Conservation (phyloP, 352 stramenopile genomes). For the Nothophytophthora sp. region DNA sequence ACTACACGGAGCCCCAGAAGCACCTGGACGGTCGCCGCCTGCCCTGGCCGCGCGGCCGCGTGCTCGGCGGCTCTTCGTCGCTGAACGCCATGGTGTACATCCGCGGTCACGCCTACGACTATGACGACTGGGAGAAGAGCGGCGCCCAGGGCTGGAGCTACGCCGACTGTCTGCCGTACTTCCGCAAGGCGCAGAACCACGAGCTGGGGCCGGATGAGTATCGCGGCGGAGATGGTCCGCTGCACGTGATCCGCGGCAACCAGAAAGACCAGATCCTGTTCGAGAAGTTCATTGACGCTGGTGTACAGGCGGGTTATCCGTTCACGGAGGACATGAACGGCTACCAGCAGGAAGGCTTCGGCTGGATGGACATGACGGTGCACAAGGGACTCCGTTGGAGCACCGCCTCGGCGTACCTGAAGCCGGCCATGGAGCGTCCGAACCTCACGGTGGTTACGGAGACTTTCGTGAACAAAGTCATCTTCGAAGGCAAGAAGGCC, state of each 20-base stretch:
- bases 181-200: constrained; percentile 84
- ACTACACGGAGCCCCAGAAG: constrained; percentile 86
- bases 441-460: constrained; percentile 83
- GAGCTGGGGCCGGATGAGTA: constrained; percentile 79
- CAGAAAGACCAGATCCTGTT: constrained; percentile 87
- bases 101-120: constrained; percentile 86
- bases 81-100: constrained; percentile 93
- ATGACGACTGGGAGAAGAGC: constrained; percentile 81
- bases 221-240: constrained; percentile 74
- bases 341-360: constrained; percentile 89
- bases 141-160: constrained; percentile 86
- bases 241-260: constrained; percentile 77
- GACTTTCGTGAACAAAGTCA: constrained; percentile 82
- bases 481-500: constrained; percentile 82
- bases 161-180: constrained; percentile 87
- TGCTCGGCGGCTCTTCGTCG: constrained; percentile 88
- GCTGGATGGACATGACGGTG: constrained; percentile 91
- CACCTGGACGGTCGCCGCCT: constrained; percentile 77
- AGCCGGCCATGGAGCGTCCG: constrained; percentile 57
- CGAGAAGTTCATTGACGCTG: constrained; percentile 89
- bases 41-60: constrained; percentile 84
- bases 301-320: constrained; percentile 81
- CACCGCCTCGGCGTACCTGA: constrained; percentile 73
- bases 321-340: constrained; percentile 92
- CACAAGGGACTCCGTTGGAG: constrained; percentile 84